Percentiles rank a stretch among this genome's conserved stretches.
These are phyloP conservation scores for Phylloporus rhodoxanthus DNA, from an alignment of 768 basidiomycete species.

Conservation along the genomic window DNA sequence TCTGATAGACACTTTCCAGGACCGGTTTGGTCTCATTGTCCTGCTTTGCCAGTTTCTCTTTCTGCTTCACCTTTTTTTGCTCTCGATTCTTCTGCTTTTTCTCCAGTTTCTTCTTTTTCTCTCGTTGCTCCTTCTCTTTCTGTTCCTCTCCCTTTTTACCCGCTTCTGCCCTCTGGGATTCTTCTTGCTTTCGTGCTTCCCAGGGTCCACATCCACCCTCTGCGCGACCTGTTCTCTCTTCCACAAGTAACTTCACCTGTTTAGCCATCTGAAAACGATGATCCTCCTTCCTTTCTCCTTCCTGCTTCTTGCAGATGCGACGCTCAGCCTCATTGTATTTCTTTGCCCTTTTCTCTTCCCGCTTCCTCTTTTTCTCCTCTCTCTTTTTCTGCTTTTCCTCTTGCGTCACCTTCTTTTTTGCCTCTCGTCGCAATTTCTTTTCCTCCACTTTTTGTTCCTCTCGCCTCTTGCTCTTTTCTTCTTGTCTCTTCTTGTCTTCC, in stretches of 20 bases:
- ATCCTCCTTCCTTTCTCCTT: no score
- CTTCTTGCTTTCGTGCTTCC: background rate
- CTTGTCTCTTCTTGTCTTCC: background rate
- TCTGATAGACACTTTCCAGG: background rate
- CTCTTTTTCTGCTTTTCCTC: no score
- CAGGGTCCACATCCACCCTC: background rate
- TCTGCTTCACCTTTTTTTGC: background rate
- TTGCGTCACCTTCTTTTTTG: no score
- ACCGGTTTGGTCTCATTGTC: background rate
- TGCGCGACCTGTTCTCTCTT: no score
- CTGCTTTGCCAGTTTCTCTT: background rate
- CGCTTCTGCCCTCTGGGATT: no score
- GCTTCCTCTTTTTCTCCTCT: no score
- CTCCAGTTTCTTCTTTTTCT: slow-evolving; percentile 30
- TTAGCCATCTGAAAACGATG: no score
- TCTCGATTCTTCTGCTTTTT: background rate
- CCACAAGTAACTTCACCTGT: no score
- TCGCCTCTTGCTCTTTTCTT: background rate
- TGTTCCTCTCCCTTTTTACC: no score
- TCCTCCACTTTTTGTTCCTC: no score
- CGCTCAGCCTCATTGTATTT: slow-evolving; percentile 17
- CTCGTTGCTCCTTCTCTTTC: slow-evolving; percentile 11
- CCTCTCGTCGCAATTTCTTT: no score
- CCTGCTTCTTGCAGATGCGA: no score
- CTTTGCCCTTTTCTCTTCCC: background rate